Evolutionary conservation across 768 basidiomycete genomes (phyloP), one percentile per base, ranked within the genome.

Genomic region (Rhodotorula kratochvilovae): DNA sequence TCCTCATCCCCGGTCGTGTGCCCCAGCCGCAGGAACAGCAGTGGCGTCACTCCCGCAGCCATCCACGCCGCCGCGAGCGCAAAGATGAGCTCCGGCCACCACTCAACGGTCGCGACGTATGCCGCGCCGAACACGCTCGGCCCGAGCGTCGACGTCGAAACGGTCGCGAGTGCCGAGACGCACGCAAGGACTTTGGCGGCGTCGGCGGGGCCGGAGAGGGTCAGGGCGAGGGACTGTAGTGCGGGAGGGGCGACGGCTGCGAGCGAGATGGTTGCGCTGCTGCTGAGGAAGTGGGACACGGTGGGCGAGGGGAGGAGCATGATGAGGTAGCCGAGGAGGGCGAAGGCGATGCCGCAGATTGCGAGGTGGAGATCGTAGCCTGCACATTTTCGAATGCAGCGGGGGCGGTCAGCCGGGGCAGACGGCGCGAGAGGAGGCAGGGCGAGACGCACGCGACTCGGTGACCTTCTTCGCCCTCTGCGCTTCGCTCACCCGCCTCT

Each of bases 1-100:
- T 27, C 27, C 33, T n/a, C 42, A 15, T 10, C 53, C 31, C 6
- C 17, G 16, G 17, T 6, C 10, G 3, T 17, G 1, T 21, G 60
- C 15, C 33, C 42, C 29, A 66, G 19, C 27, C 33, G 50, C 56
- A 67, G 33, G 3, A 46, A 21, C 0, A 67, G 27, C 8, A 71
- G 50, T 8, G 70, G 61, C 3, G 63, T 11, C 10, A 67, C 39
- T 1, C 65, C 50, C n/a, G 50, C 43, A 12, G 23, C 10, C 25
- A 61, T 46, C 70, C 70, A 71, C 12, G 36, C n/a, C 11, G 65
- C 70, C 1, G 53, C 70, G 43, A 66, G 56, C 27, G 63, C 46
- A 42, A 71, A 67, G 59, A 92, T 86, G 60, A 96, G 84, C 62
- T 84, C 82, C 29, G 84, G 85, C 92, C 91, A 96, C 72, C 87